Base-by-base conservation (phyloP, 768 basidiomycete genomes). In the Kwoniella sp. region DNA sequence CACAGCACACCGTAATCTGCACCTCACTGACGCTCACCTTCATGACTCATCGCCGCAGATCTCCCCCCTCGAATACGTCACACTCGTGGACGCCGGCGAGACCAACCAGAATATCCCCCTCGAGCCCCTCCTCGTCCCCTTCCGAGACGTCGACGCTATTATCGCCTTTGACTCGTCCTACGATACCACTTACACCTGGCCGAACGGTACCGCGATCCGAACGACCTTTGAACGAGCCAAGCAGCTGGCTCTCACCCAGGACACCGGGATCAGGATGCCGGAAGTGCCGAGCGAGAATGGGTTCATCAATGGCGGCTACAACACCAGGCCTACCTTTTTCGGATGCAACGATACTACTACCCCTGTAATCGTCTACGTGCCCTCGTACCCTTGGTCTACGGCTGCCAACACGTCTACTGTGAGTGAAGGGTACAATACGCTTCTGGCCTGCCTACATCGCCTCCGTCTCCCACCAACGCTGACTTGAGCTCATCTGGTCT, bases 341-440 rank as follows among this genome's bases (percentile, higher is more conserved):
- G 75, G 77, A n/a, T 73, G 75, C 63, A 76, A 80, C 63, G 78
- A 79, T 51, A 77, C 79, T 51, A 85, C 86, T 62, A 89, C 84
- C 67, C 90, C 90, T 0, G 69, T 92, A 22, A 79, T 92, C 45
- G 85, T 92, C 48, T 91, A 89, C 72, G 82, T 92, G 7, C 91
- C 91, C 5, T 90, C 89, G 75, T 84, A 89, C 30, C 89, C 90
- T 41, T 70, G 72, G 71, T 65, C 66, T 8, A 73, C 58, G 51
- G 60, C 66, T 29, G 69, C 70, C 60, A 80, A 81, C 66, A 73
- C 69, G 5, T 71, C 71, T 4, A 81, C 76, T 37, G 73, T 75
- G 58, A 65, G 73, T 72, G 20, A 34, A 34, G 34, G 13, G 7
- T 34, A 34, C 12, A 52, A 8, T 15, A 48, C 2, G 45, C 45